phyloP scores from a whole-genome alignment of 2,329 filamentous ascomycete genomes.

The Verticillium isaacii region DNA sequence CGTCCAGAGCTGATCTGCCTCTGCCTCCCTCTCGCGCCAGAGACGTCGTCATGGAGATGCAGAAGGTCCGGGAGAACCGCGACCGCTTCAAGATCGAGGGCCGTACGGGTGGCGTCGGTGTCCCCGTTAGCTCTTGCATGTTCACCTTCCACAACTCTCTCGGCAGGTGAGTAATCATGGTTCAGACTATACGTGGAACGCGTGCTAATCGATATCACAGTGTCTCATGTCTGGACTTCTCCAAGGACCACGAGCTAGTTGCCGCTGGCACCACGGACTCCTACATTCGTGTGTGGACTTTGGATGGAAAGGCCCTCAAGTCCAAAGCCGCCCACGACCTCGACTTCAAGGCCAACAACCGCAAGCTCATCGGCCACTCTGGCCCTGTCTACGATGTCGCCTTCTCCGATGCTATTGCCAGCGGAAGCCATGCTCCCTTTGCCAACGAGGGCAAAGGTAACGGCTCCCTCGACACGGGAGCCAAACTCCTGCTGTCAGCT shows the following conservation, averaged over 20 bases:
- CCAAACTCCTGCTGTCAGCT: conserved; percentile 79
- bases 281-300: conserved; percentile 90
- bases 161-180: conserved; percentile 60
- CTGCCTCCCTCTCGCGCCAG: conserved; percentile 82
- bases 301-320: conserved; percentile 77
- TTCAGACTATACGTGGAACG: neutral
- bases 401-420: conserved; percentile 70
- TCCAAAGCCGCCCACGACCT: conserved; percentile 58
- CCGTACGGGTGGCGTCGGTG: conserved; percentile 76
- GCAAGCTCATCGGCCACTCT: conserved; percentile 80
- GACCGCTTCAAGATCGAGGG: conserved; percentile 87
- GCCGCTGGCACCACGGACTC: conserved; percentile 90
- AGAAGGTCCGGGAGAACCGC: conserved; percentile 87
- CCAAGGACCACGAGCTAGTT: conserved; percentile 80
- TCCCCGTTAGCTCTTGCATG: conserved; percentile 87
- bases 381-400: conserved; percentile 85
- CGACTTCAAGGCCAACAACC: conserved; percentile 56
- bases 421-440: conserved; percentile 43
- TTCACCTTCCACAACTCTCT: conserved; percentile 98
- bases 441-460: conserved; percentile 40
- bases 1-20: conserved; percentile 73
- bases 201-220: conserved; percentile 33
- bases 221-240: conserved; percentile 92
- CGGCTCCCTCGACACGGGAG: conserved; percentile 43
- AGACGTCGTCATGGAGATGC: conserved; percentile 91